These are phyloP conservation scores for Ogataea haglerorum DNA, from an alignment of 805 yeast genomes.

Conservation along the genomic window DNA sequence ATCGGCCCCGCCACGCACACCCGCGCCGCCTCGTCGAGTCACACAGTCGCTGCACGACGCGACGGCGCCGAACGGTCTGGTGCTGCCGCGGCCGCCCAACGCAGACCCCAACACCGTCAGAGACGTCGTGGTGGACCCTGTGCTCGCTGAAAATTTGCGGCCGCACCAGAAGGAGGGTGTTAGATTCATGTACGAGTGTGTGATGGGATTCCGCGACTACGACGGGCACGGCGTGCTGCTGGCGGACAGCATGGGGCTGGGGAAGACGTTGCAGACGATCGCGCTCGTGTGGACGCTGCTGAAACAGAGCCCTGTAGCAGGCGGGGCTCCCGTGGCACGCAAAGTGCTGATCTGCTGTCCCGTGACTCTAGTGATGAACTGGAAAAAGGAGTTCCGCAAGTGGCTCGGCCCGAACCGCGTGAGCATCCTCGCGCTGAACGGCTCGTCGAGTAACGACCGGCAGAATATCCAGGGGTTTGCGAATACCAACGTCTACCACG, in stretches of 20 bases:
- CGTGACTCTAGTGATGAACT: slow-evolving; percentile 80
- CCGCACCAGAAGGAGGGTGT: slow-evolving; percentile 89
- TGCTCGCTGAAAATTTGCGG: slow-evolving; percentile 51
- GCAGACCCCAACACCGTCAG: slow-evolving; percentile 2
- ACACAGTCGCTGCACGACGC: slow-evolving; percentile 39
- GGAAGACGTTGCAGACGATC: slow-evolving; percentile 85
- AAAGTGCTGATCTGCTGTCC: slow-evolving; percentile 86
- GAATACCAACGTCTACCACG: slow-evolving; percentile 70
- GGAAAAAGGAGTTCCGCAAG: slow-evolving; percentile 84
- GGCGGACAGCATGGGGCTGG: slow-evolving; percentile 98
- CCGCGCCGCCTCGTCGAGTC: background rate
- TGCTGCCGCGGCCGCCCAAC: slow-evolving; percentile 27
- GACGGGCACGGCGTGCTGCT: slow-evolving; percentile 68
- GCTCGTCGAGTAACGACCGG: slow-evolving; percentile 51
- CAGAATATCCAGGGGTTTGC: slow-evolving; percentile 58
- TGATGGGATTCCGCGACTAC: slow-evolving; percentile 60
- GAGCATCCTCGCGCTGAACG: slow-evolving; percentile 61
- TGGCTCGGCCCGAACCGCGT: slow-evolving; percentile 73
- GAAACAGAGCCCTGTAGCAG: slow-evolving; percentile 54
- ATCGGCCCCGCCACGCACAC: slow-evolving; percentile 8
- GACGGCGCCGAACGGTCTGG: slow-evolving; percentile 34
- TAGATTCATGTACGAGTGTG: slow-evolving; percentile 73
- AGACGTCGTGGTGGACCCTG: slow-evolving; percentile 62
- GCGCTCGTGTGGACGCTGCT: slow-evolving; percentile 79
- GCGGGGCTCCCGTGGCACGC: slow-evolving; percentile 37